Evolutionary conservation across 2,329 filamentous ascomycete genomes (phyloP).

Genomic region (Sporothrix curviconia): DNA sequence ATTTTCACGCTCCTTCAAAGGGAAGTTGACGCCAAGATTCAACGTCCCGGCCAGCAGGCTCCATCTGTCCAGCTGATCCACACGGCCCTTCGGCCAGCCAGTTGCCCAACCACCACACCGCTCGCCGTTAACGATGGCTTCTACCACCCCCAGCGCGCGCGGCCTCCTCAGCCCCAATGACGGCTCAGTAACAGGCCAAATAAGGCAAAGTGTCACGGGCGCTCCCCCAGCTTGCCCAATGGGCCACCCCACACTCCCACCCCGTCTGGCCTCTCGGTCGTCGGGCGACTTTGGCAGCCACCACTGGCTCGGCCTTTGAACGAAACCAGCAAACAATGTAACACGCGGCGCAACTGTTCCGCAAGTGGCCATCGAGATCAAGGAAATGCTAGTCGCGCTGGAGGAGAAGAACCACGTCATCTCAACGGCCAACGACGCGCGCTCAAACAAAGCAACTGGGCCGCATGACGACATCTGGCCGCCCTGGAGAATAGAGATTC

Average conservation of each 20-base stretch:
- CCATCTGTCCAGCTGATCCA: constrained; percentile 71
- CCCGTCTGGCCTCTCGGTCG: no score
- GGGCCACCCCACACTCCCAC: constrained; percentile 23
- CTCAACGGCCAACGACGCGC: constrained; percentile 85
- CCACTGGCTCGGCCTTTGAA: constrained; percentile 38
- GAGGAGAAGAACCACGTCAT: constrained; percentile 98
- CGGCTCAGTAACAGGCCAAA: constrained; percentile 45
- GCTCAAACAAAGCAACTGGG: constrained; percentile 74
- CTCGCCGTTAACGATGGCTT: constrained; percentile 38
- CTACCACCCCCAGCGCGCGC: constrained; percentile 26
- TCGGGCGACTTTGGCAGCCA: no score
- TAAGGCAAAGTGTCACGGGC: no score
- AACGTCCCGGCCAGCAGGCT: constrained; percentile 78
- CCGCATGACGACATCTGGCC: constrained; percentile 84
- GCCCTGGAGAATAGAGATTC: constrained; percentile 76
- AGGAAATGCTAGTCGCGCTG: constrained; percentile 79
- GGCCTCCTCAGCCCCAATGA: constrained; percentile 41
- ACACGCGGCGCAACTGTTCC: constrained; percentile 66
- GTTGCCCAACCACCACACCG: constrained; percentile 39
- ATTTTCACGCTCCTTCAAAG: constrained; percentile 94
- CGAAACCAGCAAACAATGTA: no score
- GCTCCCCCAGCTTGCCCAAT: constrained; percentile 26
- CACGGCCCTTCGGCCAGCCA: constrained; percentile 49
- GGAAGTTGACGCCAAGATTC: constrained; percentile 95
- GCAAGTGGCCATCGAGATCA: constrained; percentile 71